phyloP scores from a whole-genome alignment of 768 basidiomycete genomes.

The Pholiota conissans region DNA sequence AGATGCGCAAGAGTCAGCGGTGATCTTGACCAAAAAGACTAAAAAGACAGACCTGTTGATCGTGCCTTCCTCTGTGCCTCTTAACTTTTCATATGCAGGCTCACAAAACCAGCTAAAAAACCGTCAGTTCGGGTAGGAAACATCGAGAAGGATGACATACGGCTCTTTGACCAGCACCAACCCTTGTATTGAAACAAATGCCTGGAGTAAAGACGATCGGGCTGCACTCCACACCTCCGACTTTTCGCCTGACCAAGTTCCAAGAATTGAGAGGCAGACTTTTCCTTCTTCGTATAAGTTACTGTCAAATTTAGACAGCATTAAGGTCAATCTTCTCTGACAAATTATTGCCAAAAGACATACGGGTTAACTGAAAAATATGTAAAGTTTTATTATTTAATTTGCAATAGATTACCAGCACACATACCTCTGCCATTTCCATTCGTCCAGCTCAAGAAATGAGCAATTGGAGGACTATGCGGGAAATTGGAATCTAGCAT shows the following conservation, averaged over 20 bases:
- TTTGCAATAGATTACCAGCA: not conserved
- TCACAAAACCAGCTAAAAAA: constrained; percentile 80
- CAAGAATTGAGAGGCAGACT: constrained; percentile 88
- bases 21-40: not conserved
- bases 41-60: constrained; percentile 75
- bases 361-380: constrained; percentile 70
- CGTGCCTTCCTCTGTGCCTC: constrained; percentile 87
- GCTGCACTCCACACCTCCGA: constrained; percentile 86
- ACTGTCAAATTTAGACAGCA: constrained; percentile 33
- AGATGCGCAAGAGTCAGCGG: constrained; percentile 5
- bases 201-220: constrained; percentile 86
- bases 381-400: not conserved
- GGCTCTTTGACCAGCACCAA: constrained; percentile 92
- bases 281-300: constrained; percentile 96
- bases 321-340: not conserved
- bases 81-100: constrained; percentile 89
- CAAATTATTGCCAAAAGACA: constrained; percentile 27
- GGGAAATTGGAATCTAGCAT: constrained; percentile 84
- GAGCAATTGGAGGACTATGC: constrained; percentile 79
- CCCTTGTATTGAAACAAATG: constrained; percentile 92
- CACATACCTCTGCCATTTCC: constrained; percentile 82
- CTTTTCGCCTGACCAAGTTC: constrained; percentile 90
- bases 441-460: constrained; percentile 93
- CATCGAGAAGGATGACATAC: constrained; percentile 42
- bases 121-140: constrained; percentile 1